A percentile compares a stretch with the other conserved stretches of the same genome.
phyloP scores from a whole-genome alignment of 2,329 filamentous ascomycete genomes.

The Lomentospora prolificans region DNA sequence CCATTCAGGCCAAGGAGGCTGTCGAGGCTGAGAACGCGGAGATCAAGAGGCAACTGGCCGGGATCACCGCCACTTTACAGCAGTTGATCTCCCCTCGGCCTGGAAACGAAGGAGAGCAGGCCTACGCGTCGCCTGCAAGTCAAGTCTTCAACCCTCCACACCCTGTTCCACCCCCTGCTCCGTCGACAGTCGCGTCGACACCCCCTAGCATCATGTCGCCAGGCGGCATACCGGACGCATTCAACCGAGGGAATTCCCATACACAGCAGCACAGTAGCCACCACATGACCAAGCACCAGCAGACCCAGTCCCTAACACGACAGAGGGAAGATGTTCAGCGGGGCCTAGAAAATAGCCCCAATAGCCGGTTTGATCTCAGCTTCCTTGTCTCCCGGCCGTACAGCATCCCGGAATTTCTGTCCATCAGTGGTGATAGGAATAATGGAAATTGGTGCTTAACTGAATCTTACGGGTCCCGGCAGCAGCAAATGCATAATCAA shows the following conservation, averaged over 20 bases:
- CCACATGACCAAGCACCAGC: neutral
- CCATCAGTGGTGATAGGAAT: neutral
- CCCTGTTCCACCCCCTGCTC: neutral
- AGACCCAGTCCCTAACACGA: neutral
- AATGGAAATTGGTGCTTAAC: neutral
- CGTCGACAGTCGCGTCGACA: slow-evolving; percentile 3
- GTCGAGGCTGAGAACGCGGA: slow-evolving; percentile 73
- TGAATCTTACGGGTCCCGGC: neutral
- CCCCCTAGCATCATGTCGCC: neutral
- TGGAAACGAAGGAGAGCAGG: neutral
- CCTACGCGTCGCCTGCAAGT: slow-evolving; percentile 2
- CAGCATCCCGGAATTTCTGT: neutral
- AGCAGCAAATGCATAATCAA: neutral
- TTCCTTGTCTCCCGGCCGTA: slow-evolving; percentile 10
- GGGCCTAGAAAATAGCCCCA: neutral
- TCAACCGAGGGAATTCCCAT: neutral
- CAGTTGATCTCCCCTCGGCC: neutral
- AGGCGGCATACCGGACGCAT: neutral
- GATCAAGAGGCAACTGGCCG: slow-evolving; percentile 38
- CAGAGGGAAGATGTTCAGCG: slow-evolving; percentile 1
- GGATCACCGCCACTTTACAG: neutral
- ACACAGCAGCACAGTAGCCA: neutral
- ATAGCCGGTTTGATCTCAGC: slow-evolving; percentile 8
- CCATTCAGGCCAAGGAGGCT: slow-evolving; percentile 64
- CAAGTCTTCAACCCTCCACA: neutral